These are phyloP conservation scores for Torrubiellomyces zombiae DNA, from an alignment of 2,329 filamentous ascomycete species.

Conservation along the genomic window DNA sequence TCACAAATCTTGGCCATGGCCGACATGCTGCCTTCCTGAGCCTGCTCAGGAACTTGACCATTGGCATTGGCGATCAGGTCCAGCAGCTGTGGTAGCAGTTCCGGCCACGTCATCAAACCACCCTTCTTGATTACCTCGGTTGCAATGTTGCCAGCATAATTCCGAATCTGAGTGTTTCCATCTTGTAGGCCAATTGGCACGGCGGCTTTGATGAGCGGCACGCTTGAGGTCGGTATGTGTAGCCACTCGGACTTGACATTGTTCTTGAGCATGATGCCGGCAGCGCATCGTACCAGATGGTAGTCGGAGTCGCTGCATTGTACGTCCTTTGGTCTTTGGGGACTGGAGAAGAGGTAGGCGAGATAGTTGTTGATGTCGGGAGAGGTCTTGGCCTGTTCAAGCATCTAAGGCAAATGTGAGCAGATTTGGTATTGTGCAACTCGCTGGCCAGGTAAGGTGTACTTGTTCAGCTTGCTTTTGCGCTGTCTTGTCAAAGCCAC, in stretches of 20 bases:
- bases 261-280: constrained; percentile 92
- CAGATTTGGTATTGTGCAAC: no score
- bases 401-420: no score
- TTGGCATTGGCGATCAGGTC: constrained; percentile 57
- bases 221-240: constrained; percentile 54
- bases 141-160: constrained; percentile 81
- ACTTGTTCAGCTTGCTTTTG: constrained; percentile 86
- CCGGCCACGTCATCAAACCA: constrained; percentile 79
- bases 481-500: constrained; percentile 58
- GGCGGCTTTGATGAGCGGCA: constrained; percentile 63
- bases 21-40: constrained; percentile 86
- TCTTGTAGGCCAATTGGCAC: constrained; percentile 71
- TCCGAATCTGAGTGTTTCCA: constrained; percentile 64
- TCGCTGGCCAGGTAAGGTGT: no score
- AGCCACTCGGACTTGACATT: constrained; percentile 65
- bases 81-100: constrained; percentile 71
- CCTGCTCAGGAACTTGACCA: constrained; percentile 49
- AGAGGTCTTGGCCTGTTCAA: constrained; percentile 70
- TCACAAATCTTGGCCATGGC: constrained; percentile 93
- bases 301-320: constrained; percentile 44
- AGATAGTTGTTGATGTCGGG: constrained; percentile 97
- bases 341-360: constrained; percentile 69
- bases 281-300: constrained; percentile 66
- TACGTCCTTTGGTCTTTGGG: constrained; percentile 43
- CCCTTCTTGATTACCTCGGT: constrained; percentile 78